Evolutionary conservation across 108 stramenopile species (phyloP), one percentile per base, ranked within the genome.

Genomic region (Stephanodiscus triporus): DNA sequence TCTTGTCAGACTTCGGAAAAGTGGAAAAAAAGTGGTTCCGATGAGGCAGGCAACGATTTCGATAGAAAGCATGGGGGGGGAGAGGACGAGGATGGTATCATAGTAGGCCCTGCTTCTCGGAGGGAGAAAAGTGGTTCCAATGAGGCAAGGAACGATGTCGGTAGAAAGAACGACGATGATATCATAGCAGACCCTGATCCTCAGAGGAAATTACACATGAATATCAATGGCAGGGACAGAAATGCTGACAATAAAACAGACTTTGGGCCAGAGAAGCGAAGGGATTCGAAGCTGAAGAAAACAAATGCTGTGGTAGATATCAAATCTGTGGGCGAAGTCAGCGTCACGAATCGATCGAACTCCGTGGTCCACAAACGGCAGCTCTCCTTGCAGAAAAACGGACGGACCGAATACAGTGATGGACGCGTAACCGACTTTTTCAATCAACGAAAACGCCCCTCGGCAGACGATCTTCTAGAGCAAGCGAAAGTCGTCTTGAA

Each of bases 401-500:
- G 32, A 4, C 40, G 40, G 40, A 40, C 8, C 8, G 40, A 9
- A 9, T 40, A 20, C 70, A 55, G 23, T 1, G 37, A 64, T 64
- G 20, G 49, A 30, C 48, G 34, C 23, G 9, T 79, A 6, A 72
- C 51, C 2, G 66, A 72, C 30, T 61, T 60, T 50, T 72, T 55
- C 78, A 63, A 64, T 48, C 23, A 55, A n/a, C 16, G 36, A 69
- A 63, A 48, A 27, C 58, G 13, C 42, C 53, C 40, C 65, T 58
- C 77, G 23, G 20, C 42, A n/a, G 77, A 69, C 38, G 48, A n/a
- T 40, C 77, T 80, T 30, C 38, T 63, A 57, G 19, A 66, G 26
- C 51, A 40, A 60, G 74, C 83, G 16, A 51, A 29, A 13, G 9
- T 54, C 55, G 68, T 75, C 43, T 59, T 94, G 42, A 22, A 73